Conservation (phyloP, 179 eudicot species). For the Beta lomatogona region DNA sequence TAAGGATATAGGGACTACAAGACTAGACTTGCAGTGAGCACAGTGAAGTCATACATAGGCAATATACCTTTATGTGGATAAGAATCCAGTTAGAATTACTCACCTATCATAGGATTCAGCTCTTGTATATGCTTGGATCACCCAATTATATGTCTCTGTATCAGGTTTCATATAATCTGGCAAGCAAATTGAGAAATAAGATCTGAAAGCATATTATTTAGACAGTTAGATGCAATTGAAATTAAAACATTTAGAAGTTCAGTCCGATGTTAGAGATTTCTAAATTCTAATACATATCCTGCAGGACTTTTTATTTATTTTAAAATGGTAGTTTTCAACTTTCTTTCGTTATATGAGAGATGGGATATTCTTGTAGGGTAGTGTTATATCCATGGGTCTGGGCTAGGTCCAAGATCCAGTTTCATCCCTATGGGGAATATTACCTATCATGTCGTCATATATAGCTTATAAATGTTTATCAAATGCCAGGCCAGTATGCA, state of each 20-base stretch:
- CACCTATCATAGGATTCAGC: constrained; percentile 96
- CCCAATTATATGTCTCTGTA: constrained; percentile 96
- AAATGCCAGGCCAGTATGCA: not conserved
- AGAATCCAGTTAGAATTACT: constrained; percentile 14
- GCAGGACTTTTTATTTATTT: not conserved
- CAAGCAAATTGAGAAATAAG: constrained; percentile 40
- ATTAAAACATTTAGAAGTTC: not conserved
- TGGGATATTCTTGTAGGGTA: not conserved
- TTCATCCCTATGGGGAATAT: too few relatives aligned
- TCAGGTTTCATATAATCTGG: constrained; percentile 93
- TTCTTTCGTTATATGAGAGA: not conserved
- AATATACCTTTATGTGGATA: not conserved
- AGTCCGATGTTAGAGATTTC: not conserved
- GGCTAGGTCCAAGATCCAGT: too few relatives aligned
- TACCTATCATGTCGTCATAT: not conserved
- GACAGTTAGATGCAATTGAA: not conserved
- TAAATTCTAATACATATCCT: not conserved
- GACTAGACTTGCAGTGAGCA: not conserved
- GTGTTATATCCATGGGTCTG: not conserved
- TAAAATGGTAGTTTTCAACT: not conserved
- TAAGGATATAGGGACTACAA: not conserved
- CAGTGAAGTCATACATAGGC: not conserved
- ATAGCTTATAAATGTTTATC: not conserved
- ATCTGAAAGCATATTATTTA: constrained; percentile 1
- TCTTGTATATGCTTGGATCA: constrained; percentile 98